A percentile compares a stretch with the other conserved stretches of the same genome.
These are phyloP conservation scores for Pseudonitzschia delicatissima DNA, from an alignment of 108 stramenopile genomes.

Conservation along the genomic window DNA sequence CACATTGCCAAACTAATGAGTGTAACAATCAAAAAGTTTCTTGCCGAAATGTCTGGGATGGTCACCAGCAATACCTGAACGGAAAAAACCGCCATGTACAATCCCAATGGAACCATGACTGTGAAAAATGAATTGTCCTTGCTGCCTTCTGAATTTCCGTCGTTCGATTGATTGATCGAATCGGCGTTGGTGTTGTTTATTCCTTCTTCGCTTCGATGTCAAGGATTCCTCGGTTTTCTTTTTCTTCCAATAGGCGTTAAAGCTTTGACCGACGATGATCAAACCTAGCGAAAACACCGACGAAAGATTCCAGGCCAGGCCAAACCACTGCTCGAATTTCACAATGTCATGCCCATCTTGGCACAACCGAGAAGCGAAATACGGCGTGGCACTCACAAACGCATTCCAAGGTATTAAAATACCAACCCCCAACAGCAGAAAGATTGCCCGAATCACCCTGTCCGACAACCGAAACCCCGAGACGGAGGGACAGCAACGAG, in stretches of 20 bases:
- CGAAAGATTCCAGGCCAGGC: slow-evolving; percentile 45
- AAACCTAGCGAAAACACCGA: slow-evolving; percentile 40
- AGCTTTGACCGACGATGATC: slow-evolving; percentile 15
- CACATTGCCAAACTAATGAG: slow-evolving; percentile 30
- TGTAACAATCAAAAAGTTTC: slow-evolving; percentile 24
- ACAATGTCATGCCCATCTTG: slow-evolving; percentile 13
- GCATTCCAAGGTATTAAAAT: slow-evolving; percentile 70
- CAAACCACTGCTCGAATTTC: slow-evolving; percentile 46
- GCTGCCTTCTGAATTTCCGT: background rate
- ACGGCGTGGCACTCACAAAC: slow-evolving; percentile 57
- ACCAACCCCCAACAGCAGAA: slow-evolving; percentile 31
- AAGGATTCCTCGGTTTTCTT: background rate
- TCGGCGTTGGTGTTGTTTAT: background rate
- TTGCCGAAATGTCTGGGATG: slow-evolving; percentile 19
- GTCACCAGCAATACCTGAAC: slow-evolving; percentile 33
- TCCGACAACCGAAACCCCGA: background rate
- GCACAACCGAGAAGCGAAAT: slow-evolving; percentile 47
- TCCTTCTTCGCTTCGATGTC: background rate
- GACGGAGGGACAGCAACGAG: background rate
- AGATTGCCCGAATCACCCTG: background rate
- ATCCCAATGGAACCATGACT: slow-evolving; percentile 40
- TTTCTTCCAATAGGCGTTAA: slow-evolving; percentile 8
- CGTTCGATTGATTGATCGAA: background rate
- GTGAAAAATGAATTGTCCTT: slow-evolving; percentile 24
- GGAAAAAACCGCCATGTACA: slow-evolving; percentile 46